Evolutionary conservation across 2,329 filamentous ascomycete species (phyloP).

Genomic region (Cyphellophora europaea): DNA sequence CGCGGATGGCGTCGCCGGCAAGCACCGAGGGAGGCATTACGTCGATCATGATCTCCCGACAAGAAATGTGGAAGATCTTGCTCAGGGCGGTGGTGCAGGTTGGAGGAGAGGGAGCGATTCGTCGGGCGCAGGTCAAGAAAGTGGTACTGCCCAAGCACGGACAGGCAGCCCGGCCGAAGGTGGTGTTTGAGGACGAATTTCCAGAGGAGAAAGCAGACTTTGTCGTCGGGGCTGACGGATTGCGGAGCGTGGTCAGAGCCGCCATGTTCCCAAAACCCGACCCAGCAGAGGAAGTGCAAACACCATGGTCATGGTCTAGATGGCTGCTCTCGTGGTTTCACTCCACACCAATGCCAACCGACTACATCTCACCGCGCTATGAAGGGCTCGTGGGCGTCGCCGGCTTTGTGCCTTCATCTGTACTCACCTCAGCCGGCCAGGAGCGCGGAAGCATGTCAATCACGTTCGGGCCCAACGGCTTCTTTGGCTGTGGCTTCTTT

Average conservation of each 20-base stretch:
- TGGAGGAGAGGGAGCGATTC: neutral
- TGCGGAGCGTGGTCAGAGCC: slow-evolving; percentile 27
- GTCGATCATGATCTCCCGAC: slow-evolving; percentile 27
- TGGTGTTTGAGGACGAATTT: slow-evolving; percentile 22
- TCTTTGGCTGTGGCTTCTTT: slow-evolving; percentile 42
- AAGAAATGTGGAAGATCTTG: slow-evolving; percentile 29
- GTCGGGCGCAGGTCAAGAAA: neutral
- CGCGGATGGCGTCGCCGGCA: slow-evolving; percentile 11
- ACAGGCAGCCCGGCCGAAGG: slow-evolving; percentile 14
- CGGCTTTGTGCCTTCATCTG: slow-evolving; percentile 29
- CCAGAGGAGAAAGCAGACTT: slow-evolving; percentile 28
- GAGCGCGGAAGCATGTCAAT: slow-evolving; percentile 30
- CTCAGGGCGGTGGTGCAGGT: slow-evolving; percentile 26
- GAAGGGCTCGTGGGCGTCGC: slow-evolving; percentile 38
- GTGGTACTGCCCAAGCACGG: neutral
- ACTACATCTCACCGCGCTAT: slow-evolving; percentile 25
- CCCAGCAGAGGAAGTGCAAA: neutral
- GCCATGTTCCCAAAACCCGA: slow-evolving; percentile 26
- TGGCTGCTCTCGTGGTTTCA: slow-evolving; percentile 8
- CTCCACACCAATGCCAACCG: slow-evolving; percentile 1
- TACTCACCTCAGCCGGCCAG: slow-evolving; percentile 23
- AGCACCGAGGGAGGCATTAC: slow-evolving; percentile 16
- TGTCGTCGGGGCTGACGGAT: slow-evolving; percentile 34
- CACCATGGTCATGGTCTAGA: slow-evolving; percentile 21
- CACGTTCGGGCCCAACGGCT: slow-evolving; percentile 39